Evolutionary conservation across 768 basidiomycete genomes (phyloP).

Genomic region (Serendipita indica): DNA sequence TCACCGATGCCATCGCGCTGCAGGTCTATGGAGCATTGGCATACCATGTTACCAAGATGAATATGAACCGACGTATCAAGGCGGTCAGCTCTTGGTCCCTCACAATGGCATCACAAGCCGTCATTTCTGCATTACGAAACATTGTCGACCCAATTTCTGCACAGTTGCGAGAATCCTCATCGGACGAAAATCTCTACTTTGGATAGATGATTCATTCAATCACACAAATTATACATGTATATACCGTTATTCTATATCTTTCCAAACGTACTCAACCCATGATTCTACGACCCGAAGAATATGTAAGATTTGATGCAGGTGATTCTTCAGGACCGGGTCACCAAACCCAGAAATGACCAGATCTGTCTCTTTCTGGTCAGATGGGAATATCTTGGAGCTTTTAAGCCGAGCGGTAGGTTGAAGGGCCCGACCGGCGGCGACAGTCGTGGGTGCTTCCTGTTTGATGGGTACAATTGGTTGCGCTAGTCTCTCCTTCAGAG

Average conservation of each 20-base stretch:
- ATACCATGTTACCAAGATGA: constrained; percentile 82
- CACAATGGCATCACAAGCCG: constrained; percentile 81
- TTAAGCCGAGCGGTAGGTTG: background rate
- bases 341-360: background rate
- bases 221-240: background rate
- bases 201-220: background rate
- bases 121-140: constrained; percentile 61
- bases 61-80: constrained; percentile 77
- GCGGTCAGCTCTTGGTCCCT: constrained; percentile 90
- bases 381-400: background rate
- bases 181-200: constrained; percentile 2
- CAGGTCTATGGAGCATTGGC: constrained; percentile 86
- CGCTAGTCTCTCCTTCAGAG: background rate
- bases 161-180: background rate
- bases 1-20: constrained; percentile 78
- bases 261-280: constrained; percentile 5
- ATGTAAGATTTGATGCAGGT: background rate
- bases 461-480: background rate
- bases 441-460: background rate
- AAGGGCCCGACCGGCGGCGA: background rate
- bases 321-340: background rate
- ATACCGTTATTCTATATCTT: constrained; percentile 1
- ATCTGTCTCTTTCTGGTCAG: constrained; percentile 1
- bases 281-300: background rate
- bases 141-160: constrained; percentile 48